These are phyloP conservation scores for Colletotrichum gloeosporioides DNA, from an alignment of 2,329 filamentous ascomycete species.

Conservation along the genomic window DNA sequence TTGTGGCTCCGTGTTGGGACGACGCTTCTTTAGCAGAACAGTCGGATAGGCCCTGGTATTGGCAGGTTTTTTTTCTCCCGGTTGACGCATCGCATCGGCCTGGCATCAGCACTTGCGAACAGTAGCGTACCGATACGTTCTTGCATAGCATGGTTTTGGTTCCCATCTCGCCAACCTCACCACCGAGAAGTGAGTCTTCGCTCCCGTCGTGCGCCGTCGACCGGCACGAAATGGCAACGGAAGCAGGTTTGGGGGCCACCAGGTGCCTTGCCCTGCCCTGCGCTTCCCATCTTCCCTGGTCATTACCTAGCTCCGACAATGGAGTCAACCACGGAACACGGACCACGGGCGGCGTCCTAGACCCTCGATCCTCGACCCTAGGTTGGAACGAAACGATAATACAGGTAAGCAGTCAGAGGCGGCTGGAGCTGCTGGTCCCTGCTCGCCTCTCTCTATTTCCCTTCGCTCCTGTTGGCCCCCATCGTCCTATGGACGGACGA, in stretches of 20 bases:
- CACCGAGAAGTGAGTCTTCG: not conserved
- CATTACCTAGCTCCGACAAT: not conserved
- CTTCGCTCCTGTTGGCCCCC: slow-evolving; percentile 14
- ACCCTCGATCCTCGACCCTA: slow-evolving; percentile 13
- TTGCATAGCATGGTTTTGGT: not conserved
- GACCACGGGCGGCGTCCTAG: slow-evolving; percentile 1
- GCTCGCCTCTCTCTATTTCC: not conserved
- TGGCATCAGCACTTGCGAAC: slow-evolving; percentile 21
- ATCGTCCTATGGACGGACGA: slow-evolving; percentile 7
- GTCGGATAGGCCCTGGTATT: not conserved
- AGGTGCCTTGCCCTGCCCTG: not conserved
- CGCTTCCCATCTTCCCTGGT: not conserved
- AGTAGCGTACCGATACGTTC: slow-evolving; percentile 10
- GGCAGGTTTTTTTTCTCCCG: not conserved
- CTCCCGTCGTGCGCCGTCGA: not conserved
- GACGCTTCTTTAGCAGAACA: slow-evolving; percentile 20
- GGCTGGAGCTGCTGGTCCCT: slow-evolving; percentile 16
- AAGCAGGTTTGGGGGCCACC: slow-evolving; percentile 5
- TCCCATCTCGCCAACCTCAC: not conserved
- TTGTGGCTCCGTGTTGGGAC: slow-evolving; percentile 21
- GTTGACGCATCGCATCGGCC: slow-evolving; percentile 8
- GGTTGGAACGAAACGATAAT: slow-evolving; percentile 3
- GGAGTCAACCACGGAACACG: slow-evolving; percentile 13
- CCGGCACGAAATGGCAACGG: not conserved
- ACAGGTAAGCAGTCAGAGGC: slow-evolving; percentile 11